Conservation (phyloP, 1,284 basidiomycete genomes). For the Jaminaea rosea region DNA sequence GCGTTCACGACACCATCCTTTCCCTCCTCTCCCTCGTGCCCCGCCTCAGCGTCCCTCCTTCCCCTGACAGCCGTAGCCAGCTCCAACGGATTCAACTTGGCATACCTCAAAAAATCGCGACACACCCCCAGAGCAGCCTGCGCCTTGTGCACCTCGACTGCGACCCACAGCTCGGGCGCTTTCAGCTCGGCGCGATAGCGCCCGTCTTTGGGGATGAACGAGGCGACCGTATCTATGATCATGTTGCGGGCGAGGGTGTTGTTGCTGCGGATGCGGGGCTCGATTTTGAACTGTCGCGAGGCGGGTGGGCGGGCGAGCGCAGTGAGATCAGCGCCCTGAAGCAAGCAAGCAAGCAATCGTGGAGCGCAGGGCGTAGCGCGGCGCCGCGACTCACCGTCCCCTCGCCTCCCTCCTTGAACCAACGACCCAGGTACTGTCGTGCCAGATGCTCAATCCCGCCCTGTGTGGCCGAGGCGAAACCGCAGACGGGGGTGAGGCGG, state of each 20-base stretch:
- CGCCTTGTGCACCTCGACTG: background rate
- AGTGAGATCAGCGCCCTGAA: no score
- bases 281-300: background rate
- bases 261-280: background rate
- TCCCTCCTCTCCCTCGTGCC: slow-evolving; percentile 75
- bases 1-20: slow-evolving; percentile 65
- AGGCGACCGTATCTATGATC: background rate
- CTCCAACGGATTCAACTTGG: slow-evolving; percentile 13
- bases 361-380: no score
- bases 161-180: background rate
- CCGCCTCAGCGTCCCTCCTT: slow-evolving; percentile 47
- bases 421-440: background rate
- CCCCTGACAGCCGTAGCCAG: background rate
- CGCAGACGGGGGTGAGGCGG: background rate
- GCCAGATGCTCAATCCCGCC: background rate
- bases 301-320: no score
- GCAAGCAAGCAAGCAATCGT: no score
- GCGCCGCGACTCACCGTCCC: no score
- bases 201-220: background rate
- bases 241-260: background rate
- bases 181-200: background rate
- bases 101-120: slow-evolving; percentile 13
- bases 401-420: background rate
- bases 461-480: background rate
- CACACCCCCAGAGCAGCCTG: background rate